Percentiles rank a stretch among this genome's conserved stretches.
Conservation (phyloP, 257 asterid genomes). For the Phtheirospermum japonicum region DNA sequence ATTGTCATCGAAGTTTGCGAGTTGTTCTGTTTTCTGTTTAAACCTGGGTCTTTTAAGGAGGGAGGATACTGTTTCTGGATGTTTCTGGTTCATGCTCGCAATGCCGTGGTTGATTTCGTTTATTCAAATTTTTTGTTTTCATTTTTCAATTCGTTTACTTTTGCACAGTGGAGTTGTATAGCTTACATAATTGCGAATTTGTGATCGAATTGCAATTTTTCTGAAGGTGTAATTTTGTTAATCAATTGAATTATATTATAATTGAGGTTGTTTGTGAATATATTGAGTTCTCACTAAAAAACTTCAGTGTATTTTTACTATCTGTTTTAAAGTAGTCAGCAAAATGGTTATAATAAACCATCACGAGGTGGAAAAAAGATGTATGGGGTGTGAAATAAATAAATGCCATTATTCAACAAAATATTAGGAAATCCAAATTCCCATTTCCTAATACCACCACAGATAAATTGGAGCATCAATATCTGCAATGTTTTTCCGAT, state of each 20-base stretch:
- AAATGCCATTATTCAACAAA: neutral
- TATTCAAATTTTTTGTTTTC: slow-evolving; percentile 7
- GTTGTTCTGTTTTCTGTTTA: slow-evolving; percentile 1
- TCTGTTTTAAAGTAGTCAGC: slow-evolving; percentile 1
- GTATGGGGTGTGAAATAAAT: slow-evolving; percentile 5
- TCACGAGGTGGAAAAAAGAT: neutral
- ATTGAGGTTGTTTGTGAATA: neutral
- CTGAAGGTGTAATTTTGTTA: slow-evolving; percentile 7
- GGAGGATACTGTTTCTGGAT: slow-evolving; percentile 1
- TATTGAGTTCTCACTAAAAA: neutral
- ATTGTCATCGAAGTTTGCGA: slow-evolving; percentile 5
- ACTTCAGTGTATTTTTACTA: neutral
- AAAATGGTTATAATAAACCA: neutral
- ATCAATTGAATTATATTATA: neutral
- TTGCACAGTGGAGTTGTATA: slow-evolving; percentile 1
- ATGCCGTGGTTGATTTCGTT: neutral
- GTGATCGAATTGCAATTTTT: slow-evolving; percentile 20
- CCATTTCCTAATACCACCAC: neutral
- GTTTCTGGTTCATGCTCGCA: neutral
- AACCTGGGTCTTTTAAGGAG: slow-evolving; percentile 3
- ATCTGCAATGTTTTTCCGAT: neutral
- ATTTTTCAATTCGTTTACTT: neutral
- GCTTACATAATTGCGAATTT: slow-evolving; percentile 16
- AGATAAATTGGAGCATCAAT: slow-evolving; percentile 10
- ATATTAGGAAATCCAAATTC: neutral